These are phyloP conservation scores for Eucalyptus tenuipes DNA, from an alignment of 345 rosid genomes.

Conservation along the genomic window DNA sequence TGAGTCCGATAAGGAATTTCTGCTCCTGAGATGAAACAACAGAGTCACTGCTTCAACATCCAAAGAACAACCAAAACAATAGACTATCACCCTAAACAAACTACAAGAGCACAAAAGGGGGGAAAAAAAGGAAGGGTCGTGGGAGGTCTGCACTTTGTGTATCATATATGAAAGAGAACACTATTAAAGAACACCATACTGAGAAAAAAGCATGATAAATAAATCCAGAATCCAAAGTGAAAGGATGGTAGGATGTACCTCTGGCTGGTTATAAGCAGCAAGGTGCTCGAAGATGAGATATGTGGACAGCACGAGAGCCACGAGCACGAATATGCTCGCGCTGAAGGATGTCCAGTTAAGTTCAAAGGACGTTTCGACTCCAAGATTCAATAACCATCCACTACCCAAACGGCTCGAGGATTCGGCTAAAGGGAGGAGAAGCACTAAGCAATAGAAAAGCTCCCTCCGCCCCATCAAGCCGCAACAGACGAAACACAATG, in stretches of 20 bases:
- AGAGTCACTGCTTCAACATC: background rate
- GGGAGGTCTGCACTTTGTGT: background rate
- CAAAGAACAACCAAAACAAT: background rate
- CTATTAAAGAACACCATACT: background rate
- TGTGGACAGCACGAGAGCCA: slow-evolving; percentile 76
- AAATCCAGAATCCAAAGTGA: background rate
- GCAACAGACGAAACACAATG: background rate
- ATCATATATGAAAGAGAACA: background rate
- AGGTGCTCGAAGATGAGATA: slow-evolving; percentile 88
- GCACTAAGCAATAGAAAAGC: slow-evolving; percentile 31
- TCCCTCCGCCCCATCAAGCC: slow-evolving; percentile 55
- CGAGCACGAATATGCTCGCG: slow-evolving; percentile 73
- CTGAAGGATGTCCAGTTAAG: slow-evolving; percentile 79
- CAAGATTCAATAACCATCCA: slow-evolving; percentile 32
- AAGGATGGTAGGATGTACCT: slow-evolving; percentile 29
- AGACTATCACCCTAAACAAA: background rate
- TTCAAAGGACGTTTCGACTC: slow-evolving; percentile 18
- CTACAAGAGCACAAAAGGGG: background rate
- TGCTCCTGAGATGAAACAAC: slow-evolving; percentile 67
- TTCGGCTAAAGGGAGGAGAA: slow-evolving; percentile 45
- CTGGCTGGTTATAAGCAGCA: slow-evolving; percentile 91
- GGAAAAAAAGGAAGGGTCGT: background rate
- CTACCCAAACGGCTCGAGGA: slow-evolving; percentile 32
- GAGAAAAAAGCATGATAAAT: background rate
- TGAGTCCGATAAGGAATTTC: slow-evolving; percentile 88